These are phyloP conservation scores for Nakazawaea laoshanensis DNA, from an alignment of 805 yeast genomes.

Conservation along the genomic window DNA sequence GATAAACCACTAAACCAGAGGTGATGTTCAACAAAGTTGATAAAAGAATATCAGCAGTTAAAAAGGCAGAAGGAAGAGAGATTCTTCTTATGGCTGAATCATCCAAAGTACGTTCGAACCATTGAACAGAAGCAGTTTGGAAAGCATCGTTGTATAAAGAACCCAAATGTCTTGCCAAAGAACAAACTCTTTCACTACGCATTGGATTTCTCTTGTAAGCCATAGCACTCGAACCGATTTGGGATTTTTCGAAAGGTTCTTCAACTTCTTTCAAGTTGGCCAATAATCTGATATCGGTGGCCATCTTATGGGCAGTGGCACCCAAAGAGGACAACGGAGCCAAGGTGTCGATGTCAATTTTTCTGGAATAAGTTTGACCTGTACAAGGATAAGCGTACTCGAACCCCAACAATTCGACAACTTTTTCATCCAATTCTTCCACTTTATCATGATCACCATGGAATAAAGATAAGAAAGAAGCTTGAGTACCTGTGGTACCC, in stretches of 20 bases:
- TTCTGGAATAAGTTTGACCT: constrained; percentile 98
- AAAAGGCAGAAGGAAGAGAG: constrained; percentile 90
- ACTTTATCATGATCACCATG: constrained; percentile 97
- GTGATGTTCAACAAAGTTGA: constrained; percentile 88
- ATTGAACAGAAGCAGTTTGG: constrained; percentile 95
- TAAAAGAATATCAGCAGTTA: constrained; percentile 89
- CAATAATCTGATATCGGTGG: constrained; percentile 90
- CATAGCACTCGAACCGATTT: constrained; percentile 97
- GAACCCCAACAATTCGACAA: constrained; percentile 88
- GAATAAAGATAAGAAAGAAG: constrained; percentile 88
- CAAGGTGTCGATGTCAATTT: constrained; percentile 90
- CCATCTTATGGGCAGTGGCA: constrained; percentile 94
- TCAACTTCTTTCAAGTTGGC: constrained; percentile 97
- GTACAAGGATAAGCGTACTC: constrained; percentile 95
- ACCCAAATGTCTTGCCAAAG: constrained; percentile 94
- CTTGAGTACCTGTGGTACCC: constrained; percentile 99
- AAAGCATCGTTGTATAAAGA: constrained; percentile 88
- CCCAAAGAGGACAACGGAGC: constrained; percentile 93
- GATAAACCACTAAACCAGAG: constrained; percentile 94
- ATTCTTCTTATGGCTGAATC: constrained; percentile 98
- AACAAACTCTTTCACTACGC: constrained; percentile 98
- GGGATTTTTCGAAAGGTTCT: constrained; percentile 98
- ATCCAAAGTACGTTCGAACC: constrained; percentile 98
- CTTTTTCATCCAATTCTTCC: constrained; percentile 84
- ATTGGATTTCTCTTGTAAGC: constrained; percentile 99